Evolutionary conservation across 495 filamentous ascomycete species (phyloP).

Genomic region (Penicillium flavigenum): DNA sequence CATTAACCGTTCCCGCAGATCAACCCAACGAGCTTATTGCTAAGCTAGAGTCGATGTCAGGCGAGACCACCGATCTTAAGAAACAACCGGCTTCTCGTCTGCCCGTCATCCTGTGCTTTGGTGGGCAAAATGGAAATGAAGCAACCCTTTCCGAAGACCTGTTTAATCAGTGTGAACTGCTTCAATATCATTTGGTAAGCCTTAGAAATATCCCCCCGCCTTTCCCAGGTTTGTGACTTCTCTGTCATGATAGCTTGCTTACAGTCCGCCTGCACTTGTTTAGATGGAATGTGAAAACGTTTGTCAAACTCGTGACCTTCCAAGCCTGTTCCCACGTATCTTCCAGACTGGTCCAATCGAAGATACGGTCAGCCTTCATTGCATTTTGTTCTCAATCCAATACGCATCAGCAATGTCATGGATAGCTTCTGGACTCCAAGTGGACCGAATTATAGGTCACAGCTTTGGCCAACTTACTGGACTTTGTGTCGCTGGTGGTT

Average conservation of each 20-base stretch:
- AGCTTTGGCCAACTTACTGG: slow-evolving; percentile 56
- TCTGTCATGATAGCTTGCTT: neutral
- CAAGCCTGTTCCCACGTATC: neutral
- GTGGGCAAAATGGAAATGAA: slow-evolving; percentile 29
- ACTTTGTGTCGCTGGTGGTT: slow-evolving; percentile 37
- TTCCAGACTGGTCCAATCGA: slow-evolving; percentile 12
- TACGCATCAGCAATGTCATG: slow-evolving; percentile 50
- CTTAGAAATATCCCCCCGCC: neutral
- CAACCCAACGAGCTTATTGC: neutral
- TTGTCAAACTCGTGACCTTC: neutral
- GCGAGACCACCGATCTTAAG: neutral
- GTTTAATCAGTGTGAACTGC: slow-evolving; percentile 27
- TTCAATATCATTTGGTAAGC: slow-evolving; percentile 30
- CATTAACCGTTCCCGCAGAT: neutral
- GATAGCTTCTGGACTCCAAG: slow-evolving; percentile 48
- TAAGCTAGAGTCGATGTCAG: neutral
- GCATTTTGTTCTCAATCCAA: slow-evolving; percentile 47
- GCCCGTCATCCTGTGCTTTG: slow-evolving; percentile 34
- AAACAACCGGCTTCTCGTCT: neutral
- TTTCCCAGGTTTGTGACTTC: neutral
- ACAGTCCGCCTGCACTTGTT: neutral
- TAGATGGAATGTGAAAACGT: slow-evolving; percentile 4
- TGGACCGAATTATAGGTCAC: slow-evolving; percentile 47
- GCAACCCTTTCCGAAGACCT: slow-evolving; percentile 26
- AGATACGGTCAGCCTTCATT: slow-evolving; percentile 43